Conservation (phyloP, 2,329 filamentous ascomycete species). For the Verticillium nubilum region DNA sequence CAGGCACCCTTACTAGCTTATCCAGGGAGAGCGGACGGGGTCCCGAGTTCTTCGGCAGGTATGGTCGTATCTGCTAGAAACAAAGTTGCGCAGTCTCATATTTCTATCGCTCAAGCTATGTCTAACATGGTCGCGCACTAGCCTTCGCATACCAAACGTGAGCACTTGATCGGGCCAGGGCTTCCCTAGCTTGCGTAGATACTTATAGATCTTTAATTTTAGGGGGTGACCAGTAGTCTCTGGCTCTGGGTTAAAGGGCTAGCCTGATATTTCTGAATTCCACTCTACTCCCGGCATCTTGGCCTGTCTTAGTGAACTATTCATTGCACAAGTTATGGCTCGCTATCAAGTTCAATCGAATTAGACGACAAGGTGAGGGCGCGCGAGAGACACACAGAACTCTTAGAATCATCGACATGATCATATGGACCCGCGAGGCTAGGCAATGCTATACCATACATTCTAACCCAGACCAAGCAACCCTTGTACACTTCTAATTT, state of each 20-base stretch:
- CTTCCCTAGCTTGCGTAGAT: background rate
- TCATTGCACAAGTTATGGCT: background rate
- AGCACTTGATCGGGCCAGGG: background rate
- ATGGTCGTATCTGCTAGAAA: too few relatives aligned
- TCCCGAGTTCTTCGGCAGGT: too few relatives aligned
- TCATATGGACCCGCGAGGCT: background rate
- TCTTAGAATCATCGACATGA: background rate
- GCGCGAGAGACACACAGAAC: background rate
- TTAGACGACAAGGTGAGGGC: background rate
- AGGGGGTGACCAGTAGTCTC: background rate
- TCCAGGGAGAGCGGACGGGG: too few relatives aligned
- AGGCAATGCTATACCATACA: background rate
- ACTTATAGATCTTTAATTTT: background rate
- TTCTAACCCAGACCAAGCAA: background rate
- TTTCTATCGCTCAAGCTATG: background rate
- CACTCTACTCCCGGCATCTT: background rate
- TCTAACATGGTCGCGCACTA: background rate
- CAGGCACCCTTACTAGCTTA: too few relatives aligned
- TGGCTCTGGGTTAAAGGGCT: background rate
- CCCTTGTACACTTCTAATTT: background rate
- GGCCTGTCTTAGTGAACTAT: background rate
- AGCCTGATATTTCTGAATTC: background rate
- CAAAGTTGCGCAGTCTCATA: too few relatives aligned
- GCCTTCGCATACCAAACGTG: background rate
- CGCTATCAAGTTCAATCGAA: background rate